A percentile compares a stretch with the other conserved stretches of the same genome.
These are phyloP conservation scores for Neofusicoccum umdonicola DNA, from an alignment of 2,329 filamentous ascomycete species.

Conservation along the genomic window DNA sequence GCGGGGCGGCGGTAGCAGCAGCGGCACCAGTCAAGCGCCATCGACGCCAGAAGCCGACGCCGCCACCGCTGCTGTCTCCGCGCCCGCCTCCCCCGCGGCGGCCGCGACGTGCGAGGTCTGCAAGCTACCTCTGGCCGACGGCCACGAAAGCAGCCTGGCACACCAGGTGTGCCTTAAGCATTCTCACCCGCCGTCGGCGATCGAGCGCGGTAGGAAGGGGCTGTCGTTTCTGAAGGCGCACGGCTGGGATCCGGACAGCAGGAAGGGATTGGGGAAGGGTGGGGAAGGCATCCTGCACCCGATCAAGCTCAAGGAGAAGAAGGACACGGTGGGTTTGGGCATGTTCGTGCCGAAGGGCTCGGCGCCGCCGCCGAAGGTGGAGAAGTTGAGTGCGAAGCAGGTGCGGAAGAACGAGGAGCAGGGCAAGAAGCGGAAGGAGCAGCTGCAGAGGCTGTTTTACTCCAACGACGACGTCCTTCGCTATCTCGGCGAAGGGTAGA, in stretches of 20 bases:
- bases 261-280: slow-evolving; percentile 67
- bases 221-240: slow-evolving; percentile 63
- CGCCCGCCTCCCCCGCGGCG: slow-evolving; percentile 20
- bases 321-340: slow-evolving; percentile 73
- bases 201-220: slow-evolving; percentile 70
- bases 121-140: slow-evolving; percentile 32
- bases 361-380: slow-evolving; percentile 33
- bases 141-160: slow-evolving; percentile 62
- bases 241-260: slow-evolving; percentile 73
- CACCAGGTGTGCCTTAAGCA: slow-evolving; percentile 70
- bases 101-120: slow-evolving; percentile 35
- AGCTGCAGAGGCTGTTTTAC: slow-evolving; percentile 69
- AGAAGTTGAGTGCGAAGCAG: slow-evolving; percentile 43
- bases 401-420: slow-evolving; percentile 60
- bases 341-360: slow-evolving; percentile 39
- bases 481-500: slow-evolving; percentile 57
- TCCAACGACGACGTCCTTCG: slow-evolving; percentile 70
- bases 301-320: slow-evolving; percentile 69
- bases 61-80: neutral
- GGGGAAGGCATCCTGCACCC: slow-evolving; percentile 72
- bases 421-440: slow-evolving; percentile 62
- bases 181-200: slow-evolving; percentile 68
- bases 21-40: neutral
- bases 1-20: neutral
- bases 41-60: neutral